These are phyloP conservation scores for Scutellaria galericulata DNA, from an alignment of 257 asterid species.

Conservation along the genomic window DNA sequence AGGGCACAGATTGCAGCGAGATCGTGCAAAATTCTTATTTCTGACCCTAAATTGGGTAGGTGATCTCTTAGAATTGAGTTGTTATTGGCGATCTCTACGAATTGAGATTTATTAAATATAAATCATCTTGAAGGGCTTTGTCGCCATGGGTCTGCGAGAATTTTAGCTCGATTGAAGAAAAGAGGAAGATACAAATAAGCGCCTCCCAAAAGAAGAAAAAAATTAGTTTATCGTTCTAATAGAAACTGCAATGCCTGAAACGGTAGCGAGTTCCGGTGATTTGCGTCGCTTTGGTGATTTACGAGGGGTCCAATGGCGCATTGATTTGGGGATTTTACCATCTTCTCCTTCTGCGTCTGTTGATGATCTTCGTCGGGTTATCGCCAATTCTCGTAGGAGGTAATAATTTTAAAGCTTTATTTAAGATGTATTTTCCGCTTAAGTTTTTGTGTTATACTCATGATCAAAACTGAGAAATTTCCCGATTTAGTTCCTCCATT, in stretches of 20 bases:
- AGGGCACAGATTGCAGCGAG: slow-evolving; percentile 32
- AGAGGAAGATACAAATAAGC: background rate
- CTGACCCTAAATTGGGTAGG: slow-evolving; percentile 16
- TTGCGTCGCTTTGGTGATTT: slow-evolving; percentile 61
- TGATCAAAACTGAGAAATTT: background rate
- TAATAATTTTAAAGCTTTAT: slow-evolving; percentile 30
- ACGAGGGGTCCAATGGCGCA: slow-evolving; percentile 94
- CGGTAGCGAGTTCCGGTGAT: slow-evolving; percentile 38
- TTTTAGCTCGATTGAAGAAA: slow-evolving; percentile 31
- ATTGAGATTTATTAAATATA: background rate
- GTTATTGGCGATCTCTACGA: background rate
- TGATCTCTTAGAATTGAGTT: background rate
- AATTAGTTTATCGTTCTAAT: slow-evolving; percentile 20
- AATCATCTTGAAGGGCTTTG: slow-evolving; percentile 15
- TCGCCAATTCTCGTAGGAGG: slow-evolving; percentile 96
- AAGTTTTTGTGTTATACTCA: background rate
- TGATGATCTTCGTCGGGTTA: slow-evolving; percentile 85
- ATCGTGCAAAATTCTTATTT: slow-evolving; percentile 19
- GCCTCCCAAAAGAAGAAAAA: background rate
- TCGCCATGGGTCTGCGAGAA: slow-evolving; percentile 20
- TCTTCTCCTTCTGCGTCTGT: slow-evolving; percentile 65
- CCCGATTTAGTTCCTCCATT: slow-evolving; percentile 18
- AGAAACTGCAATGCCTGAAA: slow-evolving; percentile 45
- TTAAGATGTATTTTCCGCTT: background rate
- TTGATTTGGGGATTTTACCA: slow-evolving; percentile 91